Evolutionary conservation across 1,284 basidiomycete species (phyloP), one percentile per base, ranked within the genome.

Genomic region (Porogramme epimiltina): DNA sequence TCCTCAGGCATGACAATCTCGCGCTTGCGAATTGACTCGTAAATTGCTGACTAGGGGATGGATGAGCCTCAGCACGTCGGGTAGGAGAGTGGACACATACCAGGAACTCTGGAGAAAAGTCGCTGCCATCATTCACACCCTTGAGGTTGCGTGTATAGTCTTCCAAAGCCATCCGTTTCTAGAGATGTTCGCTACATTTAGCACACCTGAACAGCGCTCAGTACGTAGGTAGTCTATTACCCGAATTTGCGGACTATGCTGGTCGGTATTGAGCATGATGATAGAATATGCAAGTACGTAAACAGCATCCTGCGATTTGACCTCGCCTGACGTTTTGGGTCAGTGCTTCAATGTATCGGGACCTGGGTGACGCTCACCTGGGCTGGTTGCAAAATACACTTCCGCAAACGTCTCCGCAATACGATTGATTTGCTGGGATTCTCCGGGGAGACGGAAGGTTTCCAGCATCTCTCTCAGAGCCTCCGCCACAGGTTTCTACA

Each of bases 1-100:
- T 99, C 97, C 71, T 99, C 95, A 0, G 97, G 96, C 86, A 99
- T 91, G 45, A 99, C 84, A 56, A 99, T 98, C 73, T 99, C 97
- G 42, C 87, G 80, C 70, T 92, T 95, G 42, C 92, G 86, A 64
- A 99, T 96, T 3, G 90, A 93, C 59, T 98, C 95, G 64, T 96
- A 99, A 52, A 98, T 93, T 34, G 80, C 80, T 73, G 87, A 85
- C 93, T 94, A 63, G 3, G 47, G 24, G 33, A 10, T 1, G 28
- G 33, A 43, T 25, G 15, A 42, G 33, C 3, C 3, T 16, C 34
- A n/a, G 36, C n/a, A n/a, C 33, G 34, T 37, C n/a, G 9, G 16
- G 5, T 37, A 18, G n/a, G 9, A 9, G 8, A 16, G 28, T 37
- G 34, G 34, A 31, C n/a, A 61, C 84, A 59, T 63, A 94, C 93